Evolutionary conservation across 1,139 yeast species (phyloP).

Genomic region (Nakaseomyces sp.): DNA sequence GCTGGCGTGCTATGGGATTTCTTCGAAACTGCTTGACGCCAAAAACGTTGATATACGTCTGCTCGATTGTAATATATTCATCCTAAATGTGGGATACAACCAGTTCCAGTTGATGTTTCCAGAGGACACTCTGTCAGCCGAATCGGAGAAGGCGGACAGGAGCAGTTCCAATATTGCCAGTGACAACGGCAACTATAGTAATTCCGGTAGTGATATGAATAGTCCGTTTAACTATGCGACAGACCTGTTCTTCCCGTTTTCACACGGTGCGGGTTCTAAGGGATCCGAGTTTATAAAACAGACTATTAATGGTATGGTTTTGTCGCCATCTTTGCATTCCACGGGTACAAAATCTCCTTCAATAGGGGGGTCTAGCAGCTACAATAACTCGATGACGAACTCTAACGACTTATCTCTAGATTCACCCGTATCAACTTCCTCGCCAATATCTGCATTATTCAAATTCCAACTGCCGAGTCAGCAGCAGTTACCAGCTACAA

Average conservation of each 20-base stretch:
- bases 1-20: conserved; percentile 38
- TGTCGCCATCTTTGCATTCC: conserved; percentile 12
- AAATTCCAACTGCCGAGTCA: conserved; percentile 32
- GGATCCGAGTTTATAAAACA: conserved; percentile 1
- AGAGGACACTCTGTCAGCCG: conserved; percentile 3
- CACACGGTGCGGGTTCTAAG: neutral
- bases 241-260: neutral
- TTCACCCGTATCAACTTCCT: conserved; percentile 27
- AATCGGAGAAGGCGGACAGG: neutral
- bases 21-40: conserved; percentile 38
- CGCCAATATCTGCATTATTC: conserved; percentile 32
- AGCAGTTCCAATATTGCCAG: neutral
- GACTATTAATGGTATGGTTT: neutral
- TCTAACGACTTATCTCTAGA: conserved; percentile 11
- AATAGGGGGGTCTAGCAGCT: conserved; percentile 4
- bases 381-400: conserved; percentile 5
- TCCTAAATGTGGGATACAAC: conserved; percentile 33
- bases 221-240: neutral
- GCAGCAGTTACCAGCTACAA: conserved; percentile 15
- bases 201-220: neutral
- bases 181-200: neutral
- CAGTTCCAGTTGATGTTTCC: conserved; percentile 25
- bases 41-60: conserved; percentile 13
- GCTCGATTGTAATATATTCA: conserved; percentile 19
- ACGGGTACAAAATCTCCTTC: conserved; percentile 8